Percentiles rank a stretch among this genome's conserved stretches.
Evolutionary conservation across 106 monocot genomes (phyloP).

Genomic region (Acorus calamus): DNA sequence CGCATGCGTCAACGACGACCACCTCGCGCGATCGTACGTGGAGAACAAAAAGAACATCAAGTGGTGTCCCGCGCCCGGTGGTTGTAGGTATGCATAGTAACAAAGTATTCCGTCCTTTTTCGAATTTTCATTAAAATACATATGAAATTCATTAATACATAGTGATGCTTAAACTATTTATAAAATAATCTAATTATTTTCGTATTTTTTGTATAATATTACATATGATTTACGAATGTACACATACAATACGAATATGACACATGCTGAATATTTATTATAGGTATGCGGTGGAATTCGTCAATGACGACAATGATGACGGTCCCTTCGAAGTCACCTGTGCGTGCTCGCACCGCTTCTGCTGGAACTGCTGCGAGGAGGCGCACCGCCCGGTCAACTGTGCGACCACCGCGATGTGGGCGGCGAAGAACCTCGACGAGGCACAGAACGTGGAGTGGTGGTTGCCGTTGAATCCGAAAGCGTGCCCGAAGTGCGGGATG

Average conservation of each 20-base stretch:
- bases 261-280: not conserved
- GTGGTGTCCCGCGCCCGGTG: constrained; percentile 4
- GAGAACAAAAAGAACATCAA: not conserved
- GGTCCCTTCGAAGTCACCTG: not conserved
- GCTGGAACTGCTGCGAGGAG: constrained; percentile 1
- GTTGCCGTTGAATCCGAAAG: constrained; percentile 10
- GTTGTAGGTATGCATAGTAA: not conserved
- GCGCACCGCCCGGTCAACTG: not conserved
- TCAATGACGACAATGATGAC: no score
- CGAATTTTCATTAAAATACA: no score
- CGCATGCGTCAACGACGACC: not conserved
- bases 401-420: not conserved
- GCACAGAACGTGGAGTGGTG: not conserved
- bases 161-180: no score
- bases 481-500: constrained; percentile 2
- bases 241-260: no score
- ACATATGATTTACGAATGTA: no score
- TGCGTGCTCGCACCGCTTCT: not conserved
- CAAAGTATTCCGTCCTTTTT: no score
- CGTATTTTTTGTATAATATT: no score
- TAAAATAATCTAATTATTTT: no score
- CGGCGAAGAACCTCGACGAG: not conserved
- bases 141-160: no score
- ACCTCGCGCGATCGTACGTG: not conserved
- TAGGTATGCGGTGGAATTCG: not conserved